Conservation (phyloP, 1,284 basidiomycete genomes). For the Pisolithus thermaeus region DNA sequence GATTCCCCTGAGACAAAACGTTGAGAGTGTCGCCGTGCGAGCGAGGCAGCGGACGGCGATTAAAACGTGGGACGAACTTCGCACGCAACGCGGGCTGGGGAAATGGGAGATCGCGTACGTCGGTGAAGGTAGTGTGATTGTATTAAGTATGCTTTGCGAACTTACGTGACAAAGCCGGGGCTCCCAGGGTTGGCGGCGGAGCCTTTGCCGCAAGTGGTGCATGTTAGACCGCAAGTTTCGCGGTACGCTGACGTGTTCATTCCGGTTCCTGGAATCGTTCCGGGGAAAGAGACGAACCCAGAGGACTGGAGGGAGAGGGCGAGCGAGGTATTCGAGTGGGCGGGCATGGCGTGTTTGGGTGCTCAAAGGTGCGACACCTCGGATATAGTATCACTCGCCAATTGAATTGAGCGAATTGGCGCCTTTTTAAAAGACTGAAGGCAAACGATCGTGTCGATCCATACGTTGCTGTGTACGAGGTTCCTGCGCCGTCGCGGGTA, state of each 20-base stretch:
- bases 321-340: slow-evolving; percentile 57
- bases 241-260: slow-evolving; percentile 27
- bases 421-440: slow-evolving; percentile 25
- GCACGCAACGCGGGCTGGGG: slow-evolving; percentile 28
- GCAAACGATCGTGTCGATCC: slow-evolving; percentile 39
- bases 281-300: slow-evolving; percentile 17
- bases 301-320: slow-evolving; percentile 47
- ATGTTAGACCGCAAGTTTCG: slow-evolving; percentile 11
- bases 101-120: slow-evolving; percentile 42
- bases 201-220: neutral
- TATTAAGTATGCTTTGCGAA: neutral
- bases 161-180: neutral
- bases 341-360: slow-evolving; percentile 52
- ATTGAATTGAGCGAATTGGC: neutral
- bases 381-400: neutral
- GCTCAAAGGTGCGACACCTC: slow-evolving; percentile 33
- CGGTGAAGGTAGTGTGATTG: slow-evolving; percentile 15
- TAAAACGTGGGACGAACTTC: slow-evolving; percentile 34
- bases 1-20: slow-evolving; percentile 35
- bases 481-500: slow-evolving; percentile 31
- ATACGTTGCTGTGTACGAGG: slow-evolving; percentile 40
- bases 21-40: slow-evolving; percentile 27
- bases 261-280: slow-evolving; percentile 30
- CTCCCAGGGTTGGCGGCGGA: neutral
- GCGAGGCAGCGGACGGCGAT: slow-evolving; percentile 33